Evolutionary conservation across 768 basidiomycete species (phyloP), one percentile per base, ranked within the genome.

Genomic region (Macrolepiota dolichaula): DNA sequence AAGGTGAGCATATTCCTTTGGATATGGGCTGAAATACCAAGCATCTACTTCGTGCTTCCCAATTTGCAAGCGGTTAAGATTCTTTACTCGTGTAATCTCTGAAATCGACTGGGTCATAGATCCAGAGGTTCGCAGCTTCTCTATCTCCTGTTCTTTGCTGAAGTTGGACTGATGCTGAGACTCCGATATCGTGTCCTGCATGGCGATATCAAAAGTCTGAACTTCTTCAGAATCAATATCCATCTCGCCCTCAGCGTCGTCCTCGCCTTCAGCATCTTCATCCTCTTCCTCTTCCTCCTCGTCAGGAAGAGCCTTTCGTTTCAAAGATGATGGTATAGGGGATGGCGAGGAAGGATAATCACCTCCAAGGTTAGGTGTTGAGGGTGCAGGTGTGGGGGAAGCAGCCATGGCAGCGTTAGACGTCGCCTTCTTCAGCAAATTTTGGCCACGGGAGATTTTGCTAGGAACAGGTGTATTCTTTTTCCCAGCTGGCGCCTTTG

Each of bases 21-120:
- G 97, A 77, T 98, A 99, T 24, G 97, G 97, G 69, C 92, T 95
- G 81, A 98, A 98, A 76, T 99, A 99, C 97, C 97, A 99, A n/a
- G 97, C 90, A 68, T 99, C 97, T 66, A 99, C 93, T 76, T 97
- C 94, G 78, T 97, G 89, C 72, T 85, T 87, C 60, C 97, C 97
- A 63, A 99, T 98, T 73, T 96, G 94, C 29, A 99, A 83, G 61
- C 92, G 88, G 73, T 98, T 97, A 66, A 99, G 82, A 72, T 99
- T 99, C 81, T 98, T 98, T 69, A 99, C 97, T 55, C 97, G 88
- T 17, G 96, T 91, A 67, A 99, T 90, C 78, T 99, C 97, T 54
- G 94, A 96, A 63, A 98, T 92, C 51, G 93, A 94, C 75, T 99
- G 97, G 3, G 97, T 98, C 96, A 99, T 98, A 32, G 95, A 98